Conservation (phyloP, 148 eudicot genomes). For the Rhododendron williamsianum region DNA sequence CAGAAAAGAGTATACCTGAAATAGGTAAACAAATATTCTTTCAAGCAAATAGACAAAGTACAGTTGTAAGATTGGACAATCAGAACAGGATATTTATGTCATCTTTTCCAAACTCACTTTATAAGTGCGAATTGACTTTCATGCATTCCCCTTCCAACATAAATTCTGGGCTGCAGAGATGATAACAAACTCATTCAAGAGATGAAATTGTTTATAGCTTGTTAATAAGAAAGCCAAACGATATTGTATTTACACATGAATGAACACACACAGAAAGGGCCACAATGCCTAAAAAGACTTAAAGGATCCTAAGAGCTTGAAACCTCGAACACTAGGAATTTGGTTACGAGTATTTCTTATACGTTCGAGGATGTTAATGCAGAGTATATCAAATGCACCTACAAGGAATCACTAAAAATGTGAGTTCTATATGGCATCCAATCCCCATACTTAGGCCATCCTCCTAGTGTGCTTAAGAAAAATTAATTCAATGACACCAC, state of each 20-base stretch:
- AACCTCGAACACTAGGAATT: not conserved
- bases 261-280: not conserved
- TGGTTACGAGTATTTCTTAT: not conserved
- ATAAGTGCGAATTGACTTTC: constrained; percentile 48
- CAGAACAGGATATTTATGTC: not conserved
- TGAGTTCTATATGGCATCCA: not conserved
- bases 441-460: not conserved
- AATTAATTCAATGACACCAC: not conserved
- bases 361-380: not conserved
- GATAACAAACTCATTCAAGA: constrained; percentile 8
- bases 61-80: not conserved
- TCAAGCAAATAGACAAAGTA: not conserved
- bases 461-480: not conserved
- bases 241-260: not conserved
- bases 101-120: constrained; percentile 31
- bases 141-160: constrained; percentile 78
- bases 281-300: not conserved
- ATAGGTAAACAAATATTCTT: not conserved
- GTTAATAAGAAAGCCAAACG: not conserved
- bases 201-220: not conserved
- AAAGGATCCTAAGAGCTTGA: not conserved
- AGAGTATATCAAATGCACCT: not conserved
- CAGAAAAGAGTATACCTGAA: constrained; percentile 59
- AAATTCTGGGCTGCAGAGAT: constrained; percentile 55
- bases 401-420: not conserved